Percentiles rank a stretch among this genome's conserved stretches.
Evolutionary conservation across 2,329 filamentous ascomycete species (phyloP).

Genomic region (Sporothrix humicola): DNA sequence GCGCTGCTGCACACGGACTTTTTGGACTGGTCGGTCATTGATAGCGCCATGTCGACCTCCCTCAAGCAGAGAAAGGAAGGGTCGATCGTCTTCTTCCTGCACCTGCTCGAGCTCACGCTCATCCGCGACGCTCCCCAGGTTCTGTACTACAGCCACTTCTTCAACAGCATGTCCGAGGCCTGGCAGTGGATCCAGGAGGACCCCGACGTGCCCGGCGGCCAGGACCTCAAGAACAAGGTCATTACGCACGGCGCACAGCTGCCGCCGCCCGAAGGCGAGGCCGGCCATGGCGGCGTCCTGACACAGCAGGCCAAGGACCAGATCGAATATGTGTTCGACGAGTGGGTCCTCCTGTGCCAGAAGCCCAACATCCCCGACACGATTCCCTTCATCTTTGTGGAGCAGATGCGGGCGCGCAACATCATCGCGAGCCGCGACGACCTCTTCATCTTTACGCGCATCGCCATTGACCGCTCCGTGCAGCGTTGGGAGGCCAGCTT

Average conservation of each 20-base stretch:
- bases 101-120: constrained; percentile 77
- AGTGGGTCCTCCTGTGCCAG: constrained; percentile 86
- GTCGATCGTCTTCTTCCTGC: constrained; percentile 79
- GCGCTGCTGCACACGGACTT: constrained; percentile 65
- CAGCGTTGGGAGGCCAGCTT: constrained; percentile 76
- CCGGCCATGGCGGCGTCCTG: constrained; percentile 54
- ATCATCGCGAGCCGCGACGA: constrained; percentile 77
- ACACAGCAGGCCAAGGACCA: constrained; percentile 72
- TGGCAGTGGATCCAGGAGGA: constrained; percentile 82
- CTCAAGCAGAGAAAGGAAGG: constrained; percentile 72
- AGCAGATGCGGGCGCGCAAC: constrained; percentile 77
- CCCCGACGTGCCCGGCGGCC: constrained; percentile 65
- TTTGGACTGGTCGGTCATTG: constrained; percentile 68
- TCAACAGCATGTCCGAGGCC: constrained; percentile 78
- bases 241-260: constrained; percentile 50
- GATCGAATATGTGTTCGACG: constrained; percentile 92
- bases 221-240: constrained; percentile 72
- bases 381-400: constrained; percentile 75
- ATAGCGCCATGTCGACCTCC: constrained; percentile 74
- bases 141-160: constrained; percentile 84
- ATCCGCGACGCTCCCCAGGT: constrained; percentile 78
- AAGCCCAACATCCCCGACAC: constrained; percentile 78
- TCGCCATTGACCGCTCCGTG: constrained; percentile 80
- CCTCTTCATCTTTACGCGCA: constrained; percentile 77
- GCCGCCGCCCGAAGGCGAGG: constrained; percentile 49